These are phyloP conservation scores for Rhynchospora tenuis DNA, from an alignment of 176 grass and related monocot genomes.

Conservation along the genomic window DNA sequence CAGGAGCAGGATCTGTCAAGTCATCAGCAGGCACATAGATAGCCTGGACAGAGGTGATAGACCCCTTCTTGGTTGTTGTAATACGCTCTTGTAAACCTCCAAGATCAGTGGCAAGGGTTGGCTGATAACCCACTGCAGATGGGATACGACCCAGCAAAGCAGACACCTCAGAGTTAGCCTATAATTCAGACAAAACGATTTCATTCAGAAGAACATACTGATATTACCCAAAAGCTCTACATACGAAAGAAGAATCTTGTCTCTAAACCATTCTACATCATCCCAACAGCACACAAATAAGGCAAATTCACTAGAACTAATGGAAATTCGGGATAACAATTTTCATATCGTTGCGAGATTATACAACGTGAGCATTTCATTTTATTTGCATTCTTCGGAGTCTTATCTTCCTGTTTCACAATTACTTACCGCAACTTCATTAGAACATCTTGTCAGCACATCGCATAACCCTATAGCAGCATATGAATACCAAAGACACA, in stretches of 20 bases:
- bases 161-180: constrained; percentile 98
- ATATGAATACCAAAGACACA: background rate
- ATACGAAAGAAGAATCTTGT: background rate
- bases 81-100: constrained; percentile 91
- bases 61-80: constrained; percentile 92
- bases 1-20: constrained; percentile 95
- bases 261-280: background rate
- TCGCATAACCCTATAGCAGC: background rate
- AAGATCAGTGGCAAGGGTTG: constrained; percentile 94
- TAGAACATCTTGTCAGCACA: background rate
- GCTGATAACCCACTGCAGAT: constrained; percentile 96
- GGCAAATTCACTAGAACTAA: background rate
- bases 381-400: background rate
- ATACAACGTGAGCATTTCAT: background rate
- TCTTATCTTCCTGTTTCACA: background rate
- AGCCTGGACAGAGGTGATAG: constrained; percentile 95
- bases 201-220: background rate
- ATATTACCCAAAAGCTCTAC: background rate
- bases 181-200: background rate
- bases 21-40: constrained; percentile 99
- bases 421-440: background rate
- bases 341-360: background rate
- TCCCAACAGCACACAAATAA: background rate
- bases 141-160: constrained; percentile 95
- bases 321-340: background rate